Evolutionary conservation across 1,284 basidiomycete species (phyloP).

Genomic region (Somion occarium): DNA sequence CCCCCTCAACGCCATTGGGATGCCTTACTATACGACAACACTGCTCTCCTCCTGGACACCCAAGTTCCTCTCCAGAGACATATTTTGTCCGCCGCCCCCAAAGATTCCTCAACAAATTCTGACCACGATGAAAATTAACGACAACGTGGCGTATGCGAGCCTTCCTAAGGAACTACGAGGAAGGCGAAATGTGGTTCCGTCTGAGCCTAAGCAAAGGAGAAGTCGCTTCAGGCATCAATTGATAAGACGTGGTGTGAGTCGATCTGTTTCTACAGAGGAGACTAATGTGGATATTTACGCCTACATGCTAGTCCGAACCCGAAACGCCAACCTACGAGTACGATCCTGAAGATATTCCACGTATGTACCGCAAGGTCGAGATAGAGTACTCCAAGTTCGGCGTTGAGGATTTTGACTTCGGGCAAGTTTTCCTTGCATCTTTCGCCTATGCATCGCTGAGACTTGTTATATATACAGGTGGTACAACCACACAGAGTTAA

Average conservation of each 20-base stretch:
- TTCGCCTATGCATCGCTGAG: conserved; percentile 4
- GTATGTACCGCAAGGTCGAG: conserved; percentile 87
- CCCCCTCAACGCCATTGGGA: conserved; percentile 85
- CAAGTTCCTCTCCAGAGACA: conserved; percentile 42
- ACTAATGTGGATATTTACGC: too few relatives aligned
- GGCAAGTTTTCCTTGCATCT: conserved; percentile 40
- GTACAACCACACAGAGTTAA: conserved; percentile 87
- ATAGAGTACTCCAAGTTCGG: conserved; percentile 99
- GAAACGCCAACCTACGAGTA: conserved; percentile 46
- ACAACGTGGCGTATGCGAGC: conserved; percentile 84
- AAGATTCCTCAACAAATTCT: conserved; percentile 80
- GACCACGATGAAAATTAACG: conserved; percentile 77
- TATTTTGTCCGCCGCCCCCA: conserved; percentile 57
- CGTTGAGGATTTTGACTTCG: conserved; percentile 99
- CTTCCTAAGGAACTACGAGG: conserved; percentile 83
- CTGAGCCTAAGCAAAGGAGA: conserved; percentile 43
- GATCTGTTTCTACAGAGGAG: too few relatives aligned
- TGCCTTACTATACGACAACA: conserved; percentile 79
- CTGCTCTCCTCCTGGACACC: conserved; percentile 81
- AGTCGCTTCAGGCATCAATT: conserved; percentile 72
- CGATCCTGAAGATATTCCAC: conserved; percentile 64
- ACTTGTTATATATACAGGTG: conserved; percentile 48
- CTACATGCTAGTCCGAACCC: conserved; percentile 41
- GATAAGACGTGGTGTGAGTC: conserved; percentile 53
- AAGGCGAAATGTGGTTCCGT: conserved; percentile 70